Evolutionary conservation across 768 basidiomycete species (phyloP).

Genomic region (Amanita pseudoporphyria): DNA sequence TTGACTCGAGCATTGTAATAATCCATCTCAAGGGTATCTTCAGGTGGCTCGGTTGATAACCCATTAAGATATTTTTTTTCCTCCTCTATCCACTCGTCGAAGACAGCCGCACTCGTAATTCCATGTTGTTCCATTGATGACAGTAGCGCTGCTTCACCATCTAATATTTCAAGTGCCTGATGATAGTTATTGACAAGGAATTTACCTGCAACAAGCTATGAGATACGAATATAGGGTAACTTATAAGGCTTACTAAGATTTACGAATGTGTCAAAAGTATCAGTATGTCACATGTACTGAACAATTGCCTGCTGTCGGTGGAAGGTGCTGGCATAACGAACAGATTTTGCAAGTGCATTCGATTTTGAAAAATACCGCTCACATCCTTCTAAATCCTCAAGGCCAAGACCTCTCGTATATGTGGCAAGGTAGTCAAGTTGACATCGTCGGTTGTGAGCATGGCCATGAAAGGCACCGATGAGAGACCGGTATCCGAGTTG

Average conservation of each 20-base stretch:
- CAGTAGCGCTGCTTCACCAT: neutral
- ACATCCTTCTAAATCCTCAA: too few species aligned
- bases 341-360: constrained; percentile 14
- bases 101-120: constrained; percentile 1
- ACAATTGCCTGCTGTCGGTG: constrained; percentile 16
- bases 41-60: constrained; percentile 9
- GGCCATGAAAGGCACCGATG: constrained; percentile 16
- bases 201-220: neutral
- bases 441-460: constrained; percentile 14
- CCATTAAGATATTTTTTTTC: constrained; percentile 13
- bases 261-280: constrained; percentile 15
- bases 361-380: constrained; percentile 12
- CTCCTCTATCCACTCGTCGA: constrained; percentile 14
- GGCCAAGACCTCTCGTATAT: constrained; percentile 13
- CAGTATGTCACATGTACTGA: constrained; percentile 9
- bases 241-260: constrained; percentile 14
- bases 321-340: constrained; percentile 11
- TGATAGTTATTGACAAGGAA: constrained; percentile 18
- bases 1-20: neutral
- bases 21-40: too few species aligned
- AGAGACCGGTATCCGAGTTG: constrained; percentile 7
- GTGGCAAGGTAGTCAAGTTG: constrained; percentile 15
- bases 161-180: constrained; percentile 17
- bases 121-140: too few species aligned
- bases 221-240: neutral